Base-by-base conservation (phyloP, 2,329 filamentous ascomycete species). In the Elsinoe australis region DNA sequence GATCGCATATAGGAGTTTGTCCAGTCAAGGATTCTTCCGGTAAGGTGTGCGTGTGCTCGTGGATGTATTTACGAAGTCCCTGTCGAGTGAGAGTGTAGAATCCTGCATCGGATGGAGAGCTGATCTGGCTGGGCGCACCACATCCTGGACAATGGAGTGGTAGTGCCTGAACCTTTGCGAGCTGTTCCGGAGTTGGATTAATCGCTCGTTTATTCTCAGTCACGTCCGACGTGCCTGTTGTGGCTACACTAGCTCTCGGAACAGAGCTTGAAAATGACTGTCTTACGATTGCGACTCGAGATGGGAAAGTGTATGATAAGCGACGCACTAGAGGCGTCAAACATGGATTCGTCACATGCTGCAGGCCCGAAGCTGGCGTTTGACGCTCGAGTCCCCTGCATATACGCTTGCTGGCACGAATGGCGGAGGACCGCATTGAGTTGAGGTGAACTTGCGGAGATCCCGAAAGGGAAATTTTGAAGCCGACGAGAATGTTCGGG, bases 1-100 rank as follows among this genome's bases (percentile, higher is more conserved):
- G 80, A 56, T 92, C 84, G 67, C 92, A 98, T 5, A 94, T 67
- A 1, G 85, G 85, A 2, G 59, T 22, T n/a, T 34, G 22, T 9
- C 36, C 21, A 6, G 21, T 17, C 22, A 61, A 54, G 1, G 63
- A 62, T 29, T 71, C 64, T 1, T 64, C 52, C 28, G 65, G 59
- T 29, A 69, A 64, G 49, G 68, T 61, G 15, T 58, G 48, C 55
- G 24, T 35, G 24, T 54, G 38, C 47, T 59, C 51, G 31, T 52
- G 49, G 22, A 56, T 34, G 46, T 51, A 49, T 0, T 59, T 55
- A n/a, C 58, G 47, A 50, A 70, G 51, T 47, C 62, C 67, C 51
- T 70, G 74, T 50, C 74, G 67, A 22, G 63, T 66, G 36, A 66
- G 59, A 50, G 69, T 67, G 59, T 81, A 83, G 60, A 71, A 82